These are phyloP conservation scores for Mycosarcoma mackinlayi DNA, from an alignment of 1,284 basidiomycete genomes.

Conservation along the genomic window DNA sequence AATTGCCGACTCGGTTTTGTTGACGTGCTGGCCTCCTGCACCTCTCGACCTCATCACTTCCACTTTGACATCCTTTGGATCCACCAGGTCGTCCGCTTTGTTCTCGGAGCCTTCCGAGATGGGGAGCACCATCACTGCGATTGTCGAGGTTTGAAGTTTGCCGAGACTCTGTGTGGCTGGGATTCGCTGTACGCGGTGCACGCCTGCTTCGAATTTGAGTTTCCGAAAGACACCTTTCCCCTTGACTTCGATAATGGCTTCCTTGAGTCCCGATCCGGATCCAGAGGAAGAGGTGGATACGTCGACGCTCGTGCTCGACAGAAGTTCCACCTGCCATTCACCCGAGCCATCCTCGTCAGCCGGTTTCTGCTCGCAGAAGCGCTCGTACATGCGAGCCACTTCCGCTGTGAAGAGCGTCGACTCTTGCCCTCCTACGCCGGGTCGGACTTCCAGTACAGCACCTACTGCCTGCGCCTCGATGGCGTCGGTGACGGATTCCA, in stretches of 20 bases:
- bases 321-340: conserved; percentile 55
- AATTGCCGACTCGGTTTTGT: conserved; percentile 98
- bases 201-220: conserved; percentile 89
- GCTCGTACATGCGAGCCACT: conserved; percentile 83
- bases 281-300: conserved; percentile 48
- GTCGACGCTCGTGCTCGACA: conserved; percentile 58
- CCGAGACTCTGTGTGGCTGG: conserved; percentile 88
- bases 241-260: conserved; percentile 84
- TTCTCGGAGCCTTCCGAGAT: conserved; percentile 68
- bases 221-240: conserved; percentile 82
- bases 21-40: conserved; percentile 99
- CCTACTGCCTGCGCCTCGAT: conserved; percentile 77
- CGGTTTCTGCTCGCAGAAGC: conserved; percentile 69
- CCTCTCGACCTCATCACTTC: conserved; percentile 96
- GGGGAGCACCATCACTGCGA: conserved; percentile 74
- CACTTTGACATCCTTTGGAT: conserved; percentile 85
- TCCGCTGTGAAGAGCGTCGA: conserved; percentile 84
- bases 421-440: conserved; percentile 92
- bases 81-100: conserved; percentile 72
- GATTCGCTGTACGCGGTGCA: conserved; percentile 94
- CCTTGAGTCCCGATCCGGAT: conserved; percentile 76
- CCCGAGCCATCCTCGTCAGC: conserved; percentile 36
- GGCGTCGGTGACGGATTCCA: conserved; percentile 72
- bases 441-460: conserved; percentile 87
- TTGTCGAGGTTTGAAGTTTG: conserved; percentile 91